A percentile compares a stretch with the other conserved stretches of the same genome.
Evolutionary conservation across 345 rosid species (phyloP).

Genomic region (Citrus hindsii): DNA sequence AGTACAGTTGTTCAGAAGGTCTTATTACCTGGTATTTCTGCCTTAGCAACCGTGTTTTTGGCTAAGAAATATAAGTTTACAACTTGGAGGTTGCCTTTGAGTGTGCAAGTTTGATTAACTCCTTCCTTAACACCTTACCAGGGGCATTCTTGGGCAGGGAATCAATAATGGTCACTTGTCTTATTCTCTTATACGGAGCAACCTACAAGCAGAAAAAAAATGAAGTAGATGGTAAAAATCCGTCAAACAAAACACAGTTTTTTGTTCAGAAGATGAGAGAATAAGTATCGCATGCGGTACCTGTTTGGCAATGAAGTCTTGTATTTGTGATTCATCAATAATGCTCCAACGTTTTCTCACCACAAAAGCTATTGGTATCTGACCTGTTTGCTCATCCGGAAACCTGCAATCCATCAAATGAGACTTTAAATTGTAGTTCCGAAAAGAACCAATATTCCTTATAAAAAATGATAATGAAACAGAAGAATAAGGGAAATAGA

Average conservation of each 20-base stretch:
- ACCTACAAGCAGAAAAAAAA: conserved; percentile 26
- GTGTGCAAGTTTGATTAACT: conserved; percentile 27
- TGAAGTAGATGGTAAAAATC: neutral
- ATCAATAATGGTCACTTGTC: conserved; percentile 32
- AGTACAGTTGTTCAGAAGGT: neutral
- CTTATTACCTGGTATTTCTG: neutral
- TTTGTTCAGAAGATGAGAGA: neutral
- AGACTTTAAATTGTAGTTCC: neutral
- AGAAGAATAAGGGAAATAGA: neutral
- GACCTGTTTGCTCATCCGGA: conserved; percentile 56
- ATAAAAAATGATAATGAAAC: neutral
- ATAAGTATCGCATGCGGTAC: conserved; percentile 10
- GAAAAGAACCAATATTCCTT: neutral
- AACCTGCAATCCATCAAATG: conserved; percentile 26
- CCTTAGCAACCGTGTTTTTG: neutral
- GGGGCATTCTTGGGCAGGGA: conserved; percentile 49
- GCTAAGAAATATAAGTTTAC: conserved; percentile 2
- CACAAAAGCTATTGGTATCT: conserved; percentile 49
- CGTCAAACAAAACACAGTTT: neutral
- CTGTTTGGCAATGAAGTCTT: conserved; percentile 35
- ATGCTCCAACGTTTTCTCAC: conserved; percentile 37
- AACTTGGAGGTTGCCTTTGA: conserved; percentile 31
- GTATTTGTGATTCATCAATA: conserved; percentile 33
- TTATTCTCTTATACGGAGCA: conserved; percentile 50
- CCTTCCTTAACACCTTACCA: conserved; percentile 54